Conservation (phyloP, 2,329 filamentous ascomycete species). For the Mycogone perniciosa region DNA sequence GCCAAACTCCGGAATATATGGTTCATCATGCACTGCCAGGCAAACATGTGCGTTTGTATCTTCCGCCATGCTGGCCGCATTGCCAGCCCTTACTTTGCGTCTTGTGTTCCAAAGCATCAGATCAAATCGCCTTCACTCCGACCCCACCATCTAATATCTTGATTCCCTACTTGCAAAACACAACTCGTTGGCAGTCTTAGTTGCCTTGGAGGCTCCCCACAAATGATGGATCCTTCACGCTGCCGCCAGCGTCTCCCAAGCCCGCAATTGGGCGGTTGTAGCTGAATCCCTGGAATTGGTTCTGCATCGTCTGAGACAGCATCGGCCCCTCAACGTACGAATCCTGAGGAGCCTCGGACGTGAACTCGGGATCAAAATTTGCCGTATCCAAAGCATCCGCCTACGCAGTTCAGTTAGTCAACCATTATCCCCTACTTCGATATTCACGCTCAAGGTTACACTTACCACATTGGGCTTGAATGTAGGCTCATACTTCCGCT, state of each 20-base stretch:
- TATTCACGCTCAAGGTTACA: constrained; percentile 23
- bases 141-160: background rate
- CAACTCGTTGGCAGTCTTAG: constrained; percentile 14
- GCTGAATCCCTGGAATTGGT: constrained; percentile 93
- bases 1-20: constrained; percentile 14
- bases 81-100: background rate
- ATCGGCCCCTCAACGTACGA: constrained; percentile 87
- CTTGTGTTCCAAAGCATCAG: background rate
- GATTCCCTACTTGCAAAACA: constrained; percentile 4
- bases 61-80: background rate
- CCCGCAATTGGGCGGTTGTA: constrained; percentile 96
- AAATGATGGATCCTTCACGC: constrained; percentile 78
- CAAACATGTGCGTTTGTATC: background rate
- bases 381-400: constrained; percentile 81
- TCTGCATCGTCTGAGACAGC: constrained; percentile 91
- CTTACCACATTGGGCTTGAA: constrained; percentile 95
- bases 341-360: constrained; percentile 79
- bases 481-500: constrained; percentile 95
- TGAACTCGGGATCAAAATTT: constrained; percentile 94
- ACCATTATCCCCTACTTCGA: background rate
- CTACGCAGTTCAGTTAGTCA: constrained; percentile 32
- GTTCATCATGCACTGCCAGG: constrained; percentile 11
- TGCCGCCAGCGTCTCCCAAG: constrained; percentile 86
- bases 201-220: constrained; percentile 54
- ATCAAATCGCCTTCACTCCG: background rate